Percentiles rank a stretch among this genome's conserved stretches.
These are phyloP conservation scores for Globisporangium mamillatum DNA, from an alignment of 352 stramenopile genomes.

Conservation along the genomic window DNA sequence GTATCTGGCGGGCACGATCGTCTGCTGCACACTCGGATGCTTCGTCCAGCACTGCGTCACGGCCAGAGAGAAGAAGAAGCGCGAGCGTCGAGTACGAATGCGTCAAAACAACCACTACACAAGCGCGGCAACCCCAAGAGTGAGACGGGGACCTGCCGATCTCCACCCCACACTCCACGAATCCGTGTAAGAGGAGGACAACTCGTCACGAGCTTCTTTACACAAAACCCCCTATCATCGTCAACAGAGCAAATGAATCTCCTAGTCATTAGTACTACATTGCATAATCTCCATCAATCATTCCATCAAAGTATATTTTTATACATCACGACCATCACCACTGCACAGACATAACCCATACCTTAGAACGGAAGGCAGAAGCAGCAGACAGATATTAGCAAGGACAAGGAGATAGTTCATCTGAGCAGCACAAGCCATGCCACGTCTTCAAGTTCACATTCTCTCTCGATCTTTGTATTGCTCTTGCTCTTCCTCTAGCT, in stretches of 20 bases:
- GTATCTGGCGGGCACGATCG: conserved; percentile 25
- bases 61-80: conserved; percentile 1
- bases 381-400: not conserved
- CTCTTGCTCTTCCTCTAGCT: not conserved
- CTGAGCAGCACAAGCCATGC: not conserved
- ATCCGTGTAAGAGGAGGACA: not conserved
- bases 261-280: not conserved
- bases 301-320: not conserved
- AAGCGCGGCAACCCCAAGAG: not conserved
- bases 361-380: not conserved
- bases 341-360: not conserved
- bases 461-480: conserved; percentile 2
- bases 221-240: not conserved
- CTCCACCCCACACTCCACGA: not conserved
- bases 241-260: not conserved
- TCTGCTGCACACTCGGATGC: conserved; percentile 23
- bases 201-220: not conserved
- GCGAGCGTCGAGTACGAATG: not conserved
- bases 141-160: not conserved
- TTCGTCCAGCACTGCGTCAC: conserved; percentile 23
- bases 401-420: not conserved
- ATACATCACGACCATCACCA: not conserved
- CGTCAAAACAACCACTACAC: conserved; percentile 2
- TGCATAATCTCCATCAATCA: not conserved
- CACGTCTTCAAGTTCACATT: not conserved